A percentile compares a stretch with the other conserved stretches of the same genome.
Conservation (phyloP, 352 stramenopile genomes). For the Lagenidium giganteum region DNA sequence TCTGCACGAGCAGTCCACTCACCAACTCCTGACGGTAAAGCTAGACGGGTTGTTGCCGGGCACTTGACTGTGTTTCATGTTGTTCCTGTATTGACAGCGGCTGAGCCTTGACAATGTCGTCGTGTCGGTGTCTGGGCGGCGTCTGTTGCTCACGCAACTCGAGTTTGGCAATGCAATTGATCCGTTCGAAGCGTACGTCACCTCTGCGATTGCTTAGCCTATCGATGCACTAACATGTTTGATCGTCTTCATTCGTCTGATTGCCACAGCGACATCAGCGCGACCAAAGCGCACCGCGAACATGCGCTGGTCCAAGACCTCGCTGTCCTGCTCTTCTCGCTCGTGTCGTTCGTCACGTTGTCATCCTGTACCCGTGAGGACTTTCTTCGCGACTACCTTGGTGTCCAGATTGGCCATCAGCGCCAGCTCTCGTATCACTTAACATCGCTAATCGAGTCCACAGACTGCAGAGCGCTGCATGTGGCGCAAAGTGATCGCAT, state of each 20-base stretch:
- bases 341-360: conserved; percentile 7
- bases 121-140: conserved; percentile 9
- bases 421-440: conserved; percentile 1
- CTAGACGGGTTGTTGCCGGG: neutral
- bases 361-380: no score
- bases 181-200: conserved; percentile 4
- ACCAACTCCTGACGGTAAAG: neutral
- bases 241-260: no score
- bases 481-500: no score
- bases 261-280: conserved; percentile 1
- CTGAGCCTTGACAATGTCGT: conserved; percentile 14
- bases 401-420: conserved; percentile 1
- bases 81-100: conserved; percentile 9
- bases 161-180: conserved; percentile 9
- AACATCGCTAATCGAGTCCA: no score
- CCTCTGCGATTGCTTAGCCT: no score
- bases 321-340: conserved; percentile 7
- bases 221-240: no score
- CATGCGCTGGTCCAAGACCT: conserved; percentile 8
- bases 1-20: conserved; percentile 11
- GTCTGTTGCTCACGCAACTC: conserved; percentile 12
- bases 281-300: conserved; percentile 2
- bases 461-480: no score
- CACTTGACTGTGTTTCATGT: neutral
- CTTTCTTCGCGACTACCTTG: no score